Evolutionary conservation across 331 rosid species (phyloP), one percentile per base, ranked within the genome.

Genomic region (Ulmus americana): DNA sequence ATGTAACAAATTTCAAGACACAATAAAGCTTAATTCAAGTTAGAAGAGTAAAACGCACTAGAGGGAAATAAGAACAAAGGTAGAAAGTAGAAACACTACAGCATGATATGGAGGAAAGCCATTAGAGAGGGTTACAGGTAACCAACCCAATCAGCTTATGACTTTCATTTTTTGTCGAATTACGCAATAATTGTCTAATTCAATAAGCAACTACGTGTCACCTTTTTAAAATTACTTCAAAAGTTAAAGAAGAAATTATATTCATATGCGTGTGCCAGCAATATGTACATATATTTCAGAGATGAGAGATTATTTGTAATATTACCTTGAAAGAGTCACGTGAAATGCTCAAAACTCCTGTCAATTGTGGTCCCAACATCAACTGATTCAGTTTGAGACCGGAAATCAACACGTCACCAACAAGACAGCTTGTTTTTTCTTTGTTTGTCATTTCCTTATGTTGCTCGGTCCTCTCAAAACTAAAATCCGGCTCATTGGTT

Each of bases 351-450:
- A 92, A 74, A 48, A 61, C 62, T 55, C 98, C 98, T 58, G 83
- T 83, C 71, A 89, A 66, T 65, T 89, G 90, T 79, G 97, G 95
- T 20, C 92, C 97, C 76, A 92, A 86, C 87, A 83, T 81, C 78
- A 92, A 76, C 72, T 92, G 98, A 74, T 92, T 89, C 79, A 92
- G 65, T 80, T 87, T 92, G 80, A 92, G 87, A 85, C 86, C 95
- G n/a, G 95, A 82, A 60, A 92, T 84, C 41, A 74, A 77, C 82
- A 87, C 84, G 67, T 89, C 88, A 6, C 98, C 98, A 54, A 78
- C 82, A 22, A 92, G 95, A 77, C 82, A 66, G 56, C 69, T 75
- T 22, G 47, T 68, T 67, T 47, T 79, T 61, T 75, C 86, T 67
- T 80, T 67, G 65, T 78, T 77, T 64, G 69, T 58, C 73, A 53